Evolutionary conservation across 768 basidiomycete genomes (phyloP).

Genomic region (Infundibulicybe gibba): DNA sequence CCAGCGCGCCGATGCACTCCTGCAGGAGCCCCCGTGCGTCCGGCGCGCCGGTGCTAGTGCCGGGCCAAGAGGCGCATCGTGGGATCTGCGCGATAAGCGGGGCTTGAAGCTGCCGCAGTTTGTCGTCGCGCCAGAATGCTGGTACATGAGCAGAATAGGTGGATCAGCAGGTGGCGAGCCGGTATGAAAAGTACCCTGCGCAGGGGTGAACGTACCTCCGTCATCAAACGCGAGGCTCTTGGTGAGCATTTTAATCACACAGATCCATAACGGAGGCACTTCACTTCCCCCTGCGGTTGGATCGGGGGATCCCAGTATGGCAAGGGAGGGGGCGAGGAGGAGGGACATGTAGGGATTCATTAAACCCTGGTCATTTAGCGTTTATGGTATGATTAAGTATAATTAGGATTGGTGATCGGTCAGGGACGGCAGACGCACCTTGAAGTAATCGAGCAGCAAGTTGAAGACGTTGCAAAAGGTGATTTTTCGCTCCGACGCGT

Average conservation of each 20-base stretch:
- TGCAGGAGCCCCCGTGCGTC: conserved; percentile 38
- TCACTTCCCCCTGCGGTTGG: conserved; percentile 20
- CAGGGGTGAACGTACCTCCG: conserved; percentile 49
- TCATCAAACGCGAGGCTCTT: conserved; percentile 79
- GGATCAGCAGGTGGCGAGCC: too few species aligned
- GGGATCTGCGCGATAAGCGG: conserved; percentile 66
- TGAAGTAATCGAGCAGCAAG: conserved; percentile 81
- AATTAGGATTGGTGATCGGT: neutral
- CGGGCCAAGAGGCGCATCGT: conserved; percentile 26
- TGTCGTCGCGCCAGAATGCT: conserved; percentile 93
- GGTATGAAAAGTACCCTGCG: neutral
- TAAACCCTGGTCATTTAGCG: conserved; percentile 45
- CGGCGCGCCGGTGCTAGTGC: conserved; percentile 20
- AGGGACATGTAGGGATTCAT: conserved; percentile 92
- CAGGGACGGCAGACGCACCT: conserved; percentile 43
- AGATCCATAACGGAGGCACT: conserved; percentile 55
- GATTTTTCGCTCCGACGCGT: conserved; percentile 45
- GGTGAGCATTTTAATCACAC: conserved; percentile 55
- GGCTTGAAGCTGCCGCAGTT: conserved; percentile 57
- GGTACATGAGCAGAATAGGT: too few species aligned
- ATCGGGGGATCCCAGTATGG: conserved; percentile 51
- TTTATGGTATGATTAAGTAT: neutral
- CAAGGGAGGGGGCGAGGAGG: conserved; percentile 62
- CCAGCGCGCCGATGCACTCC: conserved; percentile 52
- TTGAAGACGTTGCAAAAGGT: conserved; percentile 76